Conservation (phyloP, 1,139 yeast genomes). For the Saccharomyces hybrid region DNA sequence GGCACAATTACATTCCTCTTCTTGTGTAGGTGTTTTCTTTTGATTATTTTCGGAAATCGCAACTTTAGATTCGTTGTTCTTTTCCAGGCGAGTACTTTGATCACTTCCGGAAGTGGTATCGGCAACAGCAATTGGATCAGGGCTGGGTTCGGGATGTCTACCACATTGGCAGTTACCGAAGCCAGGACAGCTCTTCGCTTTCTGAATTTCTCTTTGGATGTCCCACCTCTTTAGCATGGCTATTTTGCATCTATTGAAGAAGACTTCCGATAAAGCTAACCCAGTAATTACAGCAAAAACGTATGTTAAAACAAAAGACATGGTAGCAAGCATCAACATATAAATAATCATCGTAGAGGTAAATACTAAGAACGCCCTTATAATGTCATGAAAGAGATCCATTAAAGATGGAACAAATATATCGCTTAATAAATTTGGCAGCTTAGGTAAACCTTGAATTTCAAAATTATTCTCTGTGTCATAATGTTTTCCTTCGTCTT, state of each 20-base stretch:
- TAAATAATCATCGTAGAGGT: conserved; percentile 59
- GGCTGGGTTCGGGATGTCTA: conserved; percentile 9
- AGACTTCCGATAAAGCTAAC: conserved; percentile 58
- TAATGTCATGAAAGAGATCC: conserved; percentile 43
- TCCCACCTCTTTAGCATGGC: conserved; percentile 29
- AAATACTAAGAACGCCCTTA: conserved; percentile 49
- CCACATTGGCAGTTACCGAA: conserved; percentile 27
- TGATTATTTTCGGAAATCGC: background rate
- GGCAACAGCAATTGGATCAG: background rate
- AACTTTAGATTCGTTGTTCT: background rate
- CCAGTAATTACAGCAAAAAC: conserved; percentile 70
- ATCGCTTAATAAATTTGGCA: conserved; percentile 32
- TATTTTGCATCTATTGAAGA: conserved; percentile 46
- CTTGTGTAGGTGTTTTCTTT: background rate
- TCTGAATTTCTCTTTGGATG: conserved; percentile 25
- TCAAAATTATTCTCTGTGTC: conserved; percentile 12
- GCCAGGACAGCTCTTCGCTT: conserved; percentile 25
- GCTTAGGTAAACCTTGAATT: conserved; percentile 17
- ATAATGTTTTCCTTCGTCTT: conserved; percentile 10
- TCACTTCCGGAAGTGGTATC: background rate
- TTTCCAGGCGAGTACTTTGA: background rate
- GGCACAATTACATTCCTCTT: conserved; percentile 4
- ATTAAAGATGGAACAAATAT: conserved; percentile 37
- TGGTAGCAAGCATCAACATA: conserved; percentile 69
- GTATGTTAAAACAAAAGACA: conserved; percentile 58